Base-by-base conservation (phyloP, 2,329 filamentous ascomycete species). In the Aspergillus bombycis region DNA sequence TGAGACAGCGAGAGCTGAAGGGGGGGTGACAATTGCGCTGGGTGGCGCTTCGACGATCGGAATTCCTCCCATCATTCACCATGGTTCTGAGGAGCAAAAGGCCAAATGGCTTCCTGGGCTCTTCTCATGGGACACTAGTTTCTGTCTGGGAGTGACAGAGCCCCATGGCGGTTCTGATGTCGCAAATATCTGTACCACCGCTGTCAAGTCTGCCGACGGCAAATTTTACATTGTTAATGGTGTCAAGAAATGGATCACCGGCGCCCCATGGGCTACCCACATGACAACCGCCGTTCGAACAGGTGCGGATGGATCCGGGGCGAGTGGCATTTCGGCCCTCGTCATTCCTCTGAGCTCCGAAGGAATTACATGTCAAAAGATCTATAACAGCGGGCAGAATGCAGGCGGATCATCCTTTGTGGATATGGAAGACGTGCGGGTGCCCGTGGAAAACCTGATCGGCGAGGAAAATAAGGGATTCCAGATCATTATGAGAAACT, bases 181-280 rank as follows among this genome's bases (percentile, higher is more conserved):
- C 4, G 90, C 91, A 23, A 87, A 89, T 8, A 81, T 94, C 38
- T 83, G 88, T 62, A 94, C 91, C 0, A 93, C 90, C 0, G 91
- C 90, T 3, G 84, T 84, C 68, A 91, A 91, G 80, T 90, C 88
- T 0, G 75, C 86, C 3, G 89, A 91, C 71, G 90, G 90, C 53
- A 38, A 6, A 6, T 38, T 19, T 8, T 93, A 90, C 75, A 82
- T 83, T 65, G 81, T 85, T 56, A 71, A 69, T 55, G 90, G 91
- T 56, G 90, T 87, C 60, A 93, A 93, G 84, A 93, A 93, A 78
- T 91, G 90, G 90, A 91, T 91, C 71, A 92, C 90, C 41, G 91
- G 91, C 75, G 91, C 89, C 56, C 86, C 88, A 65, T 93, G 87
- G 79, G 85, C 81, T 65, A 90, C 93, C 76, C 93, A 93, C 80